These are phyloP conservation scores for Colletotrichum eremochloae DNA, from an alignment of 2,329 filamentous ascomycete genomes.

Conservation along the genomic window DNA sequence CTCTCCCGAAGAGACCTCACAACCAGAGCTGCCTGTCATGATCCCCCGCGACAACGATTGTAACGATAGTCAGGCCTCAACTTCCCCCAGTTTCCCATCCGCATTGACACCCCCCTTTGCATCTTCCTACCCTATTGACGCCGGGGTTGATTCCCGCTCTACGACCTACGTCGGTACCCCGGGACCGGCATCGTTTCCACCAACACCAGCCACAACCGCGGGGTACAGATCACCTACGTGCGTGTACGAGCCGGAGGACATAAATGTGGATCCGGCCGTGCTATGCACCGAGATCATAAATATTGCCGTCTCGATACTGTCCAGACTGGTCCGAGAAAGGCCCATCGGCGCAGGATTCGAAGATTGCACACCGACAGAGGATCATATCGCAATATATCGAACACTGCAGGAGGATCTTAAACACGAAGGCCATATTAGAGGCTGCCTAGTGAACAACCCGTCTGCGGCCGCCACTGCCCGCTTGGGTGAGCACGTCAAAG, in stretches of 20 bases:
- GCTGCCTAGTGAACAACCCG: slow-evolving; percentile 25
- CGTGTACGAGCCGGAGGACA: background rate
- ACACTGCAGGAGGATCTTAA: slow-evolving; percentile 22
- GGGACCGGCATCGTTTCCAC: slow-evolving; percentile 1
- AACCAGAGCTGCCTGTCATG: background rate
- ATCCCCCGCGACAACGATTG: background rate
- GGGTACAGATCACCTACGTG: background rate
- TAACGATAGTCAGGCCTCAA: background rate
- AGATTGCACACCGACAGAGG: background rate
- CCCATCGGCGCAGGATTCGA: background rate
- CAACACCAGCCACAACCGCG: slow-evolving; percentile 5
- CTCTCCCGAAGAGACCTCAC: background rate
- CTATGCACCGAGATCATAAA: slow-evolving; percentile 15
- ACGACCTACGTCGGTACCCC: slow-evolving; percentile 11
- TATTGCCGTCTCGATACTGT: background rate
- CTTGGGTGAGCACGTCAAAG: background rate
- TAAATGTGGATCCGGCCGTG: background rate
- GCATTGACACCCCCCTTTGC: background rate
- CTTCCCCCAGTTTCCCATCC: background rate
- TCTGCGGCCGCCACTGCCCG: background rate
- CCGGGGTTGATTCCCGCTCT: slow-evolving; percentile 1
- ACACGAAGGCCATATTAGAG: slow-evolving; percentile 18
- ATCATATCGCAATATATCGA: slow-evolving; percentile 27
- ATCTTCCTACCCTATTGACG: background rate
- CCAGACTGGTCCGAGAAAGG: background rate